Evolutionary conservation across 140 eudicot genomes (phyloP).

Genomic region (Erigeron philadelphicus): DNA sequence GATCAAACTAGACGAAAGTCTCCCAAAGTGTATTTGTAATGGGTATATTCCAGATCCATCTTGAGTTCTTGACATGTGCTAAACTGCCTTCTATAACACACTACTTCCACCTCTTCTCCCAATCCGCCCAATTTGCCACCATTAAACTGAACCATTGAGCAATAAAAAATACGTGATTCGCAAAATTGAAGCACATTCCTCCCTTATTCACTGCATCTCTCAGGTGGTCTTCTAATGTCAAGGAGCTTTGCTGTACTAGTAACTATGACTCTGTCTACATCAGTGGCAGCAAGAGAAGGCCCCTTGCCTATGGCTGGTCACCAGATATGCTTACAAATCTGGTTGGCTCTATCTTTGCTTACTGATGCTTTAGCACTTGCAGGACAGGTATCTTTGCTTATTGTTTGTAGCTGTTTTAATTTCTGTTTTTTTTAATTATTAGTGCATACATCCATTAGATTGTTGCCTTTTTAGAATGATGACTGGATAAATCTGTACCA

Average conservation of each 20-base stretch:
- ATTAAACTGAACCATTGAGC: slow-evolving; percentile 1
- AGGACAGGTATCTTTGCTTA: slow-evolving; percentile 60
- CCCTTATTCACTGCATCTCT: slow-evolving; percentile 12
- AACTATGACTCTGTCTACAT: slow-evolving; percentile 77
- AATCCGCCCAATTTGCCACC: background rate
- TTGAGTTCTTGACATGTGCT: background rate
- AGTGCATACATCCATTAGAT: background rate
- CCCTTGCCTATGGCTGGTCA: slow-evolving; percentile 85
- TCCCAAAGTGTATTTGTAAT: background rate
- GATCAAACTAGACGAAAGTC: background rate
- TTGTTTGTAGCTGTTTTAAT: slow-evolving; percentile 6
- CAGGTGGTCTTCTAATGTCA: slow-evolving; percentile 73
- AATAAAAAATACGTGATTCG: background rate
- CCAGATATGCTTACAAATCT: slow-evolving; percentile 80
- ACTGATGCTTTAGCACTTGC: slow-evolving; percentile 97
- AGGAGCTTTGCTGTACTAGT: slow-evolving; percentile 75
- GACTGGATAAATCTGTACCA: background rate
- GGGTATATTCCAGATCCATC: background rate
- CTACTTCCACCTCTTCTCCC: background rate
- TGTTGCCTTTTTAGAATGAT: background rate
- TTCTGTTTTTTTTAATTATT: background rate
- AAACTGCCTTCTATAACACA: background rate
- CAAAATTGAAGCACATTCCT: slow-evolving; percentile 6
- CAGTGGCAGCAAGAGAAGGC: slow-evolving; percentile 94
- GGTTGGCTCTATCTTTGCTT: slow-evolving; percentile 92